phyloP scores from a whole-genome alignment of 257 asterid genomes.

The Nicotiana obtusifolia region DNA sequence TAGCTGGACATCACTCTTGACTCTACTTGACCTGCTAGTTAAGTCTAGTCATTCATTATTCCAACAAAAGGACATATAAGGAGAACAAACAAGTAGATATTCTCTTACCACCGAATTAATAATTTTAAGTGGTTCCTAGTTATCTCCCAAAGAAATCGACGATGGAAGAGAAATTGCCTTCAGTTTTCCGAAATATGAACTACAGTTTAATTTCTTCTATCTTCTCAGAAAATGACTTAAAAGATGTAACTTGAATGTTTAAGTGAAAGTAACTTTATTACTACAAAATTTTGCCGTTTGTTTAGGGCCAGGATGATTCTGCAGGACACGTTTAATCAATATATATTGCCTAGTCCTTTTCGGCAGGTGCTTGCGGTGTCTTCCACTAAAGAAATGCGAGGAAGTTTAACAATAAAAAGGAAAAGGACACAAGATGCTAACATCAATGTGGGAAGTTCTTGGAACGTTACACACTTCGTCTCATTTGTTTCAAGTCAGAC shows the following conservation, averaged over 20 bases:
- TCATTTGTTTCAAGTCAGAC: too few relatives aligned
- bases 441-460: background rate
- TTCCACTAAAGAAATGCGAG: background rate
- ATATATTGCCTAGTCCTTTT: background rate
- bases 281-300: too few relatives aligned
- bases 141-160: too few relatives aligned
- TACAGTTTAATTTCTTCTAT: too few relatives aligned
- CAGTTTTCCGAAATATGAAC: too few relatives aligned
- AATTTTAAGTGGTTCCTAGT: too few relatives aligned
- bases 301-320: background rate
- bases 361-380: background rate
- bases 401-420: background rate
- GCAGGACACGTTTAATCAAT: background rate
- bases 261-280: too few relatives aligned
- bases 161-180: too few relatives aligned
- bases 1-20: background rate
- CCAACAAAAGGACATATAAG: background rate
- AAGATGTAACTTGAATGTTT: too few relatives aligned
- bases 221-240: too few relatives aligned
- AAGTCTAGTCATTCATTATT: background rate
- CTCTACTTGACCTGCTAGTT: background rate
- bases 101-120: too few relatives aligned
- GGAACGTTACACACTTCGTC: background rate
- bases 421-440: background rate
- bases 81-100: too few relatives aligned